Evolutionary conservation across 495 filamentous ascomycete species (phyloP), one percentile per base, ranked within the genome.

Genomic region (Xylaria scruposa): DNA sequence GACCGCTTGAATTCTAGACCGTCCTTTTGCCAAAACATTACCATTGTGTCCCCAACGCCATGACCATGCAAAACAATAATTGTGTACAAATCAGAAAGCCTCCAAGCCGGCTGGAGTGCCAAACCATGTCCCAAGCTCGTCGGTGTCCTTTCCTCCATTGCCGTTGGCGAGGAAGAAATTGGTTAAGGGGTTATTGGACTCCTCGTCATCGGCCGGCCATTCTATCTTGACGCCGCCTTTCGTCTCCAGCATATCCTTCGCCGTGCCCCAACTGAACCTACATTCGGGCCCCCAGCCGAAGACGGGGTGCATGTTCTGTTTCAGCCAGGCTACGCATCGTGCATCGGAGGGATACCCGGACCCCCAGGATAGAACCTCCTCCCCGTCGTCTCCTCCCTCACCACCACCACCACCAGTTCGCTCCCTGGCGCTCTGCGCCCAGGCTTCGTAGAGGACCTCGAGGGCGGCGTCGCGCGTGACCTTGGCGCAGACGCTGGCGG

Each of bases 281-380:
- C 93, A 95, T 81, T 97, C 94, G 26, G 87, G 90, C 2, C 94
- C 93, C 97, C 97, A 99, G 17, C 96, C 96, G 83, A 98, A 99
- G 0, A 98, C 85, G 17, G 92, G 92, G 72, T 99, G 91, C 91
- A 97, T 97, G 73, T 93, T 93, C 47, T 80, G 82, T 81, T 89
- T 92, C 68, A 99, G 73, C 96, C 97, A 99, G 15, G 79, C 79
- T 21, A 91, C 89, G 75, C 93, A 95, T 72, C 91, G 89, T 42
- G 88, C 90, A 83, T 98, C 97, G 0, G 92, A 94, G 4, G 96
- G 96, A 80, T 99, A 99, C 3, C 96, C 96, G 17, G 91, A 94
- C 0, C 96, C 96, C 93, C 97, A 97, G 17, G 84, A 88, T 62
- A 83, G 80, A 17, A 76, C 73, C 29, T 71, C 75, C n/a, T 64